Percentiles rank a stretch among this genome's conserved stretches.
phyloP scores from a whole-genome alignment of 2,329 filamentous ascomycete genomes.

The Exophiala sp. region DNA sequence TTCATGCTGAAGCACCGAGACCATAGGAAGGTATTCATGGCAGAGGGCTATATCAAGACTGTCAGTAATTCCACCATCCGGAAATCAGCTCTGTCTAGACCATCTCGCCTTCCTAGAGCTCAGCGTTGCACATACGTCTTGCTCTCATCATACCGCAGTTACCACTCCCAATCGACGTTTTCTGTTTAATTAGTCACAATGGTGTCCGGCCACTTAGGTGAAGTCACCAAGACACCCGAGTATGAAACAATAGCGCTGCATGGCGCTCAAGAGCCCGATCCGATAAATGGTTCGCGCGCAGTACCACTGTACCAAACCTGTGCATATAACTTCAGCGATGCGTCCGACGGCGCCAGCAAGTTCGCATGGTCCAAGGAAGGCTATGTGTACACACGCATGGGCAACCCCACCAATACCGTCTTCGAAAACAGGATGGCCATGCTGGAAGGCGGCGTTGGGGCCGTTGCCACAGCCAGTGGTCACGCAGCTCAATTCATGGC shows the following conservation, averaged over 20 bases:
- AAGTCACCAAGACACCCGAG: constrained; percentile 38
- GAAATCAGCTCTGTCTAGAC: not conserved
- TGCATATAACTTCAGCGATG: constrained; percentile 91
- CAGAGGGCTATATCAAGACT: not conserved
- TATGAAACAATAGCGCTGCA: constrained; percentile 86
- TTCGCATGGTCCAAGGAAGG: constrained; percentile 95
- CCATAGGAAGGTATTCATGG: not conserved
- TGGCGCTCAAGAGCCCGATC: constrained; percentile 75
- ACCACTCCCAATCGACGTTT: too few relatives aligned
- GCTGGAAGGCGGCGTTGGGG: constrained; percentile 68
- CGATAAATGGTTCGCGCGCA: constrained; percentile 77
- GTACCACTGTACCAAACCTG: constrained; percentile 95
- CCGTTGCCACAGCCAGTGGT: constrained; percentile 64
- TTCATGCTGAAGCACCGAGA: not conserved
- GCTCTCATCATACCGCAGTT: too few relatives aligned
- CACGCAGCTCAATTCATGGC: constrained; percentile 86
- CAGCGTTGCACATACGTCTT: too few relatives aligned
- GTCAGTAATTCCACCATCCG: not conserved
- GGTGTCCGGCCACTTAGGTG: constrained; percentile 32
- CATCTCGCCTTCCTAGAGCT: not conserved
- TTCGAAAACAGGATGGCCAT: constrained; percentile 66
- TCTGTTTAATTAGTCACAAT: constrained; percentile 23
- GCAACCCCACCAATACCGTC: constrained; percentile 91
- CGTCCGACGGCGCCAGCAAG: constrained; percentile 85
- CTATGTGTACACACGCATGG: constrained; percentile 95